phyloP scores from a whole-genome alignment of 805 yeast species.

The Candida adriatica region DNA sequence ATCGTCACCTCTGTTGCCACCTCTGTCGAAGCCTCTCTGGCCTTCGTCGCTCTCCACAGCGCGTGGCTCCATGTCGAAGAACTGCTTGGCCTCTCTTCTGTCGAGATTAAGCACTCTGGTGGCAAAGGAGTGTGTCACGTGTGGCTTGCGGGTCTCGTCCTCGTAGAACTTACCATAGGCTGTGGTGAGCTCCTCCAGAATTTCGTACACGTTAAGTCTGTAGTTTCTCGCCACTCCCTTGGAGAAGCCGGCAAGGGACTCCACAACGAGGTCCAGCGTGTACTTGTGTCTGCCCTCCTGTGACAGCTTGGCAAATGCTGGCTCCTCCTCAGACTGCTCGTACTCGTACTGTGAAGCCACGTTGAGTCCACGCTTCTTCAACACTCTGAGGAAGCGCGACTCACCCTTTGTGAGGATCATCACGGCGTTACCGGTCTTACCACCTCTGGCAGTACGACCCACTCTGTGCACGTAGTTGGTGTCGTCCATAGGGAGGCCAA shows the following conservation, averaged over 20 bases:
- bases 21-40: no score
- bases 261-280: slow-evolving; percentile 25
- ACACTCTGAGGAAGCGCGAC: slow-evolving; percentile 41
- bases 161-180: slow-evolving; percentile 22
- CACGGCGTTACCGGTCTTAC: slow-evolving; percentile 65
- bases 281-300: slow-evolving; percentile 21
- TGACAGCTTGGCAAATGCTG: slow-evolving; percentile 23
- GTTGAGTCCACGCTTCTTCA: slow-evolving; percentile 47
- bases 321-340: slow-evolving; percentile 31
- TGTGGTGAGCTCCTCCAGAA: slow-evolving; percentile 28
- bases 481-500: slow-evolving; percentile 66
- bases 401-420: slow-evolving; percentile 54
- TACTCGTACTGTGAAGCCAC: slow-evolving; percentile 40
- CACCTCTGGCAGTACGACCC: slow-evolving; percentile 96
- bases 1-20: no score
- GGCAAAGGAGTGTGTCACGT: slow-evolving; percentile 16
- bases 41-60: no score
- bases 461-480: slow-evolving; percentile 88
- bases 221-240: slow-evolving; percentile 28
- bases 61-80: slow-evolving; percentile 18
- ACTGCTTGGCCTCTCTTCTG: slow-evolving; percentile 15
- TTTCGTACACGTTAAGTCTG: slow-evolving; percentile 25
- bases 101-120: slow-evolving; percentile 17
- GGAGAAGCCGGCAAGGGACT: slow-evolving; percentile 31
- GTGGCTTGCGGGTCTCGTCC: slow-evolving; percentile 17